Base-by-base conservation (phyloP, 192 early-diverging fungal species). In the Phlyctochytrium arcticum region DNA sequence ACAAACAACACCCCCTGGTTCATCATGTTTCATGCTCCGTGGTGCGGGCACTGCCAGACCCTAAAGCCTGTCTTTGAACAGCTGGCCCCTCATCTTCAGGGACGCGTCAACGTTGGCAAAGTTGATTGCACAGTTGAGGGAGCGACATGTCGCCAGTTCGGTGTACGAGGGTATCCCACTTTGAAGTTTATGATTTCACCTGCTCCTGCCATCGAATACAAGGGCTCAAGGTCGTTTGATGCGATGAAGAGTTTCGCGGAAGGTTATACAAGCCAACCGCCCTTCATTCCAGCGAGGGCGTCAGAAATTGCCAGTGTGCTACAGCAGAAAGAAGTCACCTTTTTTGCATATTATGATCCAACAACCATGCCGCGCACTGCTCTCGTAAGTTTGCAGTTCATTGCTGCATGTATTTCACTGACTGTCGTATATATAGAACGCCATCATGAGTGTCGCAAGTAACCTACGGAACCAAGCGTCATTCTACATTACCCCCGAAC, bases 11-110 rank as follows among this genome's bases (percentile, higher is more conserved):
- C 83, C 0, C 88, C 88, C 12, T 95, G 92, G 92, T 89, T 95
- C 58, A 62, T 95, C 31, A 68, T 74, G 74, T 94, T 94, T 73
- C 91, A 89, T 72, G 90, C 92, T 19, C 92, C 92, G 7, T 93
- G 90, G 90, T 94, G 92, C 67, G 70, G 79, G 21, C 93, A 95
- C 71, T 97, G 94, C 79, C 82, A 92, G 75, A 48, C 74, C 55
- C 82, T 98, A 67, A 89, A 87, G 5, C 93, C 93, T 0, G 77
- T 80, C 19, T 96, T 90, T 83, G 81, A 81, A 7, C 67, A 88
- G 42, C 67, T 98, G 51, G 90, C 83, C 12, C 69, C 69, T 10
- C 65, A 65, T 15, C 50, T 90, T 47, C 78, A 83, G 57, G 83
- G 87, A 31, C 76, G 79, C 32, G 80, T 94, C 58, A 94, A 94